A percentile compares a stretch with the other conserved stretches of the same genome.
phyloP scores from a whole-genome alignment of 2,329 filamentous ascomycete species.

The Fusarium miscanthi region DNA sequence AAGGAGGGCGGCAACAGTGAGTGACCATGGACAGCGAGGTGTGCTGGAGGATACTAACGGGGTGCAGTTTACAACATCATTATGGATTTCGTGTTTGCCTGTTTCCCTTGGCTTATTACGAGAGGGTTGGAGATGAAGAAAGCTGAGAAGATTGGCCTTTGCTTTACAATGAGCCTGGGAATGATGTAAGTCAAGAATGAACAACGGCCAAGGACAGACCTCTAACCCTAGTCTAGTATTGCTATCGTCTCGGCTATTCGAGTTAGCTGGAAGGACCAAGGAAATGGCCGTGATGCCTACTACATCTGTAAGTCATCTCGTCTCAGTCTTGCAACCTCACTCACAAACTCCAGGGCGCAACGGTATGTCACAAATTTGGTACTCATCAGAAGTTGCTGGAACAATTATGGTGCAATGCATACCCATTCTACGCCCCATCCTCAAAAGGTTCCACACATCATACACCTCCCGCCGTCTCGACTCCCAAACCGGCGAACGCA shows the following conservation, averaged over 20 bases:
- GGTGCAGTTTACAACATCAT: slow-evolving; percentile 62
- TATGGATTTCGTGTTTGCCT: slow-evolving; percentile 64
- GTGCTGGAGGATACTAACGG: not conserved
- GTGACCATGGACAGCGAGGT: slow-evolving; percentile 7
- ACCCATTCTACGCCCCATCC: slow-evolving; percentile 61
- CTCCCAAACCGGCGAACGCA: slow-evolving; percentile 30
- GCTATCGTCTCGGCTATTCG: slow-evolving; percentile 61
- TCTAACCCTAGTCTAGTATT: slow-evolving; percentile 46
- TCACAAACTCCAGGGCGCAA: slow-evolving; percentile 37
- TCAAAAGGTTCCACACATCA: slow-evolving; percentile 47
- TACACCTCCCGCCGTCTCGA: slow-evolving; percentile 39
- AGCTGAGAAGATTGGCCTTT: slow-evolving; percentile 62
- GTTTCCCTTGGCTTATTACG: slow-evolving; percentile 62
- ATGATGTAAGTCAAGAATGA: slow-evolving; percentile 51
- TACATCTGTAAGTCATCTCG: slow-evolving; percentile 56
- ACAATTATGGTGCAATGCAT: slow-evolving; percentile 67
- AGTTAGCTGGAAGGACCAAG: slow-evolving; percentile 61
- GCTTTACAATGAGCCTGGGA: slow-evolving; percentile 62
- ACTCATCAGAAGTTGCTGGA: slow-evolving; percentile 63
- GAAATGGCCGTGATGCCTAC: slow-evolving; percentile 57
- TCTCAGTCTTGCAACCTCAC: not conserved
- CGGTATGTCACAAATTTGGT: slow-evolving; percentile 46
- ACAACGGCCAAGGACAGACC: fast-evolving
- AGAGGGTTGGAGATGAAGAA: slow-evolving; percentile 60
- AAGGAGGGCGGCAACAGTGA: slow-evolving; percentile 63